Evolutionary conservation across 1,284 basidiomycete genomes (phyloP).

Genomic region (Boletus smithii): DNA sequence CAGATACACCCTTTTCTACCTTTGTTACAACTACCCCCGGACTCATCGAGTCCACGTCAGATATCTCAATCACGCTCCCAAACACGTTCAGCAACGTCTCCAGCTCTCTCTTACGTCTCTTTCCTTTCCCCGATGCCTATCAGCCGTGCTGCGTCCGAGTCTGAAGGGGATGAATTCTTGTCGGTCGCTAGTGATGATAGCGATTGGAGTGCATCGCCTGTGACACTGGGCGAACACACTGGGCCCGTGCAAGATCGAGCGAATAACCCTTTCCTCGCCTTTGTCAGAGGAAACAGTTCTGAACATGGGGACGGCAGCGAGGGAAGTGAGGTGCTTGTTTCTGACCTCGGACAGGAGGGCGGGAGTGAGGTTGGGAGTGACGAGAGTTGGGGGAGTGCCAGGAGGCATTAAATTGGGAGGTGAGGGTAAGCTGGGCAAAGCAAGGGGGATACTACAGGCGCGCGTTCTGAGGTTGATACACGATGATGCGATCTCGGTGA

Average conservation of each 20-base stretch:
- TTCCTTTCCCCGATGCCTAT: conserved; percentile 27
- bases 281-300: conserved; percentile 4
- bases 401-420: conserved; percentile 17
- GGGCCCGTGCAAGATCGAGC: conserved; percentile 7
- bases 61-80: conserved; percentile 14
- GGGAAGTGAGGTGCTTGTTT: conserved; percentile 20
- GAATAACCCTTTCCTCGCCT: conserved; percentile 28
- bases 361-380: conserved; percentile 30
- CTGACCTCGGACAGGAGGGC: conserved; percentile 15
- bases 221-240: not conserved
- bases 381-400: conserved; percentile 29
- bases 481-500: too few species aligned
- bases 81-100: conserved; percentile 8
- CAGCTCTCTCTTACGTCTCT: conserved; percentile 21
- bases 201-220: conserved; percentile 15
- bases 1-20: conserved; percentile 8
- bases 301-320: conserved; percentile 18
- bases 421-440: too few species aligned
- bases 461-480: too few species aligned
- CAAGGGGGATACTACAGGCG: too few species aligned
- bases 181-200: conserved; percentile 24
- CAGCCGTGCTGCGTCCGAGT: conserved; percentile 21
- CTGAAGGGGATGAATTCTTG: conserved; percentile 29
- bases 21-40: conserved; percentile 17
- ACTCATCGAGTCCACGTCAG: not conserved